Evolutionary conservation across 2,329 filamentous ascomycete species (phyloP).

Genomic region (Pseudopithomyces maydicus): DNA sequence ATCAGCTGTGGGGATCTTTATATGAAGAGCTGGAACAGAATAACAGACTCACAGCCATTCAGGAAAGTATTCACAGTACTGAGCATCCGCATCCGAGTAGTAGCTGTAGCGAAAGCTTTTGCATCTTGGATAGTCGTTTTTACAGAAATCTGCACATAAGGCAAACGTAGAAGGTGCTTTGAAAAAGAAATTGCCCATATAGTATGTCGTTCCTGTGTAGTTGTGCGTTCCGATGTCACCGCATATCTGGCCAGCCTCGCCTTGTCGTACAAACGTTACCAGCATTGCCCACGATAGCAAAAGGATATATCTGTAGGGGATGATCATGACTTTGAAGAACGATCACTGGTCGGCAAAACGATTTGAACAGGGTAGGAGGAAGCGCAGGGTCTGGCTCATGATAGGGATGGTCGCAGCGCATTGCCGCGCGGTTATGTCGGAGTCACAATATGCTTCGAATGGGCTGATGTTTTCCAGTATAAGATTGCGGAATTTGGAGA

Average conservation of each 20-base stretch:
- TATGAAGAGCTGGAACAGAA: neutral
- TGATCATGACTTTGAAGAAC: neutral
- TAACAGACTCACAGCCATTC: conserved; percentile 19
- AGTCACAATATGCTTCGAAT: neutral
- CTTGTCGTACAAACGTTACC: neutral
- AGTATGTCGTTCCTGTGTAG: conserved; percentile 12
- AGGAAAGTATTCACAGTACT: conserved; percentile 31
- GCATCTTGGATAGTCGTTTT: conserved; percentile 18
- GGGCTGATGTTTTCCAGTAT: neutral
- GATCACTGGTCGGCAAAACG: neutral
- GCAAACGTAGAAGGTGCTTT: conserved; percentile 20
- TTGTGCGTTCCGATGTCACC: conserved; percentile 18
- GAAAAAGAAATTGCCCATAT: conserved; percentile 33
- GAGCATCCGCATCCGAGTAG: conserved; percentile 17
- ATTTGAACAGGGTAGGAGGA: neutral
- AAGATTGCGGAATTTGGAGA: conserved; percentile 1
- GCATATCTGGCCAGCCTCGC: conserved; percentile 14
- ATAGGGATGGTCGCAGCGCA: neutral
- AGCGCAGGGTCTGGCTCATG: neutral
- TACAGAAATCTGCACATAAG: conserved; percentile 27
- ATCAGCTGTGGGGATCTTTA: neutral
- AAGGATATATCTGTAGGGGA: neutral
- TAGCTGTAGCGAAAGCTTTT: conserved; percentile 25
- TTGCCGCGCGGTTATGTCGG: conserved; percentile 1
- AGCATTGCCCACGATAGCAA: neutral